Evolutionary conservation across 2,329 filamentous ascomycete species (phyloP).

Genomic region (Phialophora chinensis): DNA sequence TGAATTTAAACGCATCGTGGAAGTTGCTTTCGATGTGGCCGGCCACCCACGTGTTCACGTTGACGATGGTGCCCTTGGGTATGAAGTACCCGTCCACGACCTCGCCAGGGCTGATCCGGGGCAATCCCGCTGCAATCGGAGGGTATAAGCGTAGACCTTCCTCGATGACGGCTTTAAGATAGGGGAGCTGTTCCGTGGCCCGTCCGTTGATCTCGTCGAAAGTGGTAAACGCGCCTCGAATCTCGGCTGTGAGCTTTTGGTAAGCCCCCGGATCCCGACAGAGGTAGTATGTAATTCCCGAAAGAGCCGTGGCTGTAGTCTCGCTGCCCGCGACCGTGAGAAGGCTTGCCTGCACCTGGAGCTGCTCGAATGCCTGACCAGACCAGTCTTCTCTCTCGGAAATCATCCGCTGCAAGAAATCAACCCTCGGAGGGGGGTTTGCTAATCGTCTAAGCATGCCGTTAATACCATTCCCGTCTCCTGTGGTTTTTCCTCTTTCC

Average conservation of each 20-base stretch:
- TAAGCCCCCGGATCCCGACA: constrained; percentile 48
- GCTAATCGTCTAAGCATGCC: constrained; percentile 43
- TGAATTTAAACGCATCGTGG: constrained; percentile 22
- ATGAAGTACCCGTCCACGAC: not conserved
- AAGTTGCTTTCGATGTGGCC: constrained; percentile 33
- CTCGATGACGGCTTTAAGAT: constrained; percentile 2
- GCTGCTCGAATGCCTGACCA: constrained; percentile 41
- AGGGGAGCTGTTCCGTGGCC: not conserved
- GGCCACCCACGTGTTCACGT: constrained; percentile 68
- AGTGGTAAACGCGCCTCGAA: constrained; percentile 19
- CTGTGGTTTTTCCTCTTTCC: no score
- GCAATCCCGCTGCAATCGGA: not conserved
- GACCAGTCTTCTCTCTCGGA: constrained; percentile 16
- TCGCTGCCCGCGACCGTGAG: constrained; percentile 53
- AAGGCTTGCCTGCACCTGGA: constrained; percentile 44
- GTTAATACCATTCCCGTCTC: no score
- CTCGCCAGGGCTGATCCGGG: not conserved
- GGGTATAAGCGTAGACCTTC: not conserved
- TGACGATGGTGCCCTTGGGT: not conserved
- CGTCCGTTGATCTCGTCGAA: constrained; percentile 42
- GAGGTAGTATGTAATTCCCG: constrained; percentile 52
- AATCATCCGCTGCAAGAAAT: not conserved
- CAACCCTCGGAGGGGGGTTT: not conserved
- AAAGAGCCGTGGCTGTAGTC: constrained; percentile 54
- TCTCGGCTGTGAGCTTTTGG: constrained; percentile 49